Percentiles rank a stretch among this genome's conserved stretches.
These are phyloP conservation scores for Dimocarpus longan DNA, from an alignment of 345 rosid species.

Conservation along the genomic window DNA sequence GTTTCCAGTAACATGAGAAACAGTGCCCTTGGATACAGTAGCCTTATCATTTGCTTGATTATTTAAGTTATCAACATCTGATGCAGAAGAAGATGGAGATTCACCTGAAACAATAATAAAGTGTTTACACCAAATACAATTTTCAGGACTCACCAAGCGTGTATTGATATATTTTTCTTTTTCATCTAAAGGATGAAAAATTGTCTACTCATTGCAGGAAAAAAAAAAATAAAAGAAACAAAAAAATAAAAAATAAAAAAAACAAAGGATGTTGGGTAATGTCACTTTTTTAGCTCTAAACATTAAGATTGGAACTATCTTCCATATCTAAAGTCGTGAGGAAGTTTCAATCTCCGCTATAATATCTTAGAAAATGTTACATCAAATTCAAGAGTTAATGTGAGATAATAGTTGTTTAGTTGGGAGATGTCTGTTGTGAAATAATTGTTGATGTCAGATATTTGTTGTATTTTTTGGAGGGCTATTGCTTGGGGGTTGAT, in stretches of 20 bases:
- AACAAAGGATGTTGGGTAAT: neutral
- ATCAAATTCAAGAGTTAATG: neutral
- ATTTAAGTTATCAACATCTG: conserved; percentile 76
- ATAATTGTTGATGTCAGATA: no score
- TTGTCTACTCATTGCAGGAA: neutral
- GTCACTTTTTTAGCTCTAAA: neutral
- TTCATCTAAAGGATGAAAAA: neutral
- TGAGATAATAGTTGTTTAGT: no score
- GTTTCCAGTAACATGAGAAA: conserved; percentile 53
- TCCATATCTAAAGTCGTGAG: neutral
- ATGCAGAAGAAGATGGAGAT: conserved; percentile 88
- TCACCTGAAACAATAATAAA: conserved; percentile 59
- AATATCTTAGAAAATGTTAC: neutral
- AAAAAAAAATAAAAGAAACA: neutral
- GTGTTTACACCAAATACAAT: neutral
- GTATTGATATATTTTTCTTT: neutral
- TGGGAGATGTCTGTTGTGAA: no score
- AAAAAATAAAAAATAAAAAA: no score
- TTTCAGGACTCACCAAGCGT: neutral
- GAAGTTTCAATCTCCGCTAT: neutral
- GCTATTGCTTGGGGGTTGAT: no score
- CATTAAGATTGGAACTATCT: neutral
- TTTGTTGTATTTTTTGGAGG: no score
- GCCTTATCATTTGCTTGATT: conserved; percentile 60
- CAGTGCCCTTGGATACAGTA: conserved; percentile 45